Base-by-base conservation (phyloP, 2,329 filamentous ascomycete genomes). In the Ophiosphaerella herpotricha region DNA sequence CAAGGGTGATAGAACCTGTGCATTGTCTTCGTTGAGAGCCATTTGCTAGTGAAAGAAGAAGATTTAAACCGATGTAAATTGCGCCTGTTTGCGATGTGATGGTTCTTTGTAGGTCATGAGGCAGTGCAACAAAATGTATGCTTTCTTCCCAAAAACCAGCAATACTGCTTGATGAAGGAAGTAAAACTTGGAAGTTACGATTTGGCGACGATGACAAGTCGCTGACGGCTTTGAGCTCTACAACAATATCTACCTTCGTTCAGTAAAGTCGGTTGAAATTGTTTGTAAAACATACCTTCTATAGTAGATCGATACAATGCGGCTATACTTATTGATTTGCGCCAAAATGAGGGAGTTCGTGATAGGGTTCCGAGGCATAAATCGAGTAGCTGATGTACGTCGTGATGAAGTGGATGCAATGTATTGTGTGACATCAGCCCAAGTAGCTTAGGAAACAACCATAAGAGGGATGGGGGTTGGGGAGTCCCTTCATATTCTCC, bases 371-470 rank as follows among this genome's bases (percentile, higher is more conserved):
- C 53, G 38, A 78, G 48, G 63, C 73, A 71, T 2, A 67, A 66
- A 21, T 55, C 52, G n/a, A 80, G 61, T 35, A 79, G 55, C 13
- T 63, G 55, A 12, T 58, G 54, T 6, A 72, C 55, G 50, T 72
- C 70, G 21, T 75, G 61, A 41, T 75, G 74, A 8, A 83, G 61
- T 16, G 59, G 54, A 23, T 74, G 64, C 49, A 76, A 73, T 32
- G 73, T 73, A 48, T 74, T 72, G 43, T 71, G 68, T 37, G 74
- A 72, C 39, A 78, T 69, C 34, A 85, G 59, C 31, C 75, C 73
- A 42, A 85, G 66, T 29, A 85, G 64, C 43, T 78, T 80, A 13
- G 82, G 76, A 34, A 82, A 68, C 29, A 86, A 69, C 78, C 80
- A 82, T 21, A 82, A 68, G 52, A 80, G 76, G 21, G 86, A 73